These are phyloP conservation scores for Centella asiatica DNA, from an alignment of 129 eudicot genomes.

Conservation along the genomic window DNA sequence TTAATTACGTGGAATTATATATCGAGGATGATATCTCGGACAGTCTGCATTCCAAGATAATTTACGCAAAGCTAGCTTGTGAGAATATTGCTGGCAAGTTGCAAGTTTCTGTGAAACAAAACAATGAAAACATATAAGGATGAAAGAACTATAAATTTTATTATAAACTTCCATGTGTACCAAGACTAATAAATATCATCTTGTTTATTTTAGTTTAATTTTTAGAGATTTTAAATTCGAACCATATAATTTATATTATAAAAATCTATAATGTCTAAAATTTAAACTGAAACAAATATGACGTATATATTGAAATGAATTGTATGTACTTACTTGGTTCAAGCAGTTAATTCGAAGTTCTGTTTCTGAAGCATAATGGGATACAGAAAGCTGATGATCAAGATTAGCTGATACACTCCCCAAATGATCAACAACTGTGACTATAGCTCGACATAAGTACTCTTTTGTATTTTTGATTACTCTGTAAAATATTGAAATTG, in stretches of 20 bases:
- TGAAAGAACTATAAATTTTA: not conserved
- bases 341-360: conserved; percentile 36
- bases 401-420: conserved; percentile 66
- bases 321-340: conserved; percentile 45
- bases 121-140: not conserved
- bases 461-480: conserved; percentile 61
- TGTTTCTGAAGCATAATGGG: conserved; percentile 36
- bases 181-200: too few relatives aligned
- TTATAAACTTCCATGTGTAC: too few relatives aligned
- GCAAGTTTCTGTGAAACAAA: conserved; percentile 33
- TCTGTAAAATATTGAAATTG: conserved; percentile 18
- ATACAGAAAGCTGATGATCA: conserved; percentile 25
- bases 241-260: too few relatives aligned
- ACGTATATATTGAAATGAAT: not conserved
- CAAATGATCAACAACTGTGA: conserved; percentile 69
- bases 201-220: too few relatives aligned
- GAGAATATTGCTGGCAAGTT: conserved; percentile 57
- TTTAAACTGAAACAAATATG: too few relatives aligned
- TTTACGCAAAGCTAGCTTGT: conserved; percentile 46
- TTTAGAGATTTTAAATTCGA: too few relatives aligned
- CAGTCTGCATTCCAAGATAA: conserved; percentile 31
- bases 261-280: too few relatives aligned
- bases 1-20: conserved; percentile 62
- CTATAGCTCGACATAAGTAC: conserved; percentile 51
- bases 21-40: conserved; percentile 47